Base-by-base conservation (phyloP, 106 monocot species). In the Iris macrosiphon region DNA sequence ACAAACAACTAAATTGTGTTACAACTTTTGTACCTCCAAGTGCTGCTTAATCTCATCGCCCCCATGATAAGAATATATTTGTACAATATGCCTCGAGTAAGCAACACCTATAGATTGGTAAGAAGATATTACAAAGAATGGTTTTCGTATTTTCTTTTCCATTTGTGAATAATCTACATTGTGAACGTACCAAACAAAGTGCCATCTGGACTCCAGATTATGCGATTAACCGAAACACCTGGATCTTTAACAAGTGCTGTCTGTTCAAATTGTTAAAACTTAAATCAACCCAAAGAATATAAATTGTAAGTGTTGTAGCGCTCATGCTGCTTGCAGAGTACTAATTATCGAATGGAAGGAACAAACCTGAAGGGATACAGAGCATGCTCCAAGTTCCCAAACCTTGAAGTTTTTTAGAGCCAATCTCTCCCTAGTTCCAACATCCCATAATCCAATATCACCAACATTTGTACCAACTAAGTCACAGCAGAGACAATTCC, bases 51-150 rank as follows among this genome's bases (percentile, higher is more conserved):
- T 66, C 30, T 89, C 89, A 68, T 75, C 80, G 25, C 77, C 77
- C 49, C 76, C 80, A 61, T 80, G 79, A 60, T 84, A 84, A 34
- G 80, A 80, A 69, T 89, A 89, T 61, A 76, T 58, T 53, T 81
- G 81, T 24, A 81, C 71, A 47, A 81, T 75, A 43, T 81, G 75
- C 64, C 59, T 57, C 1, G 69, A 60, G 40, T 79, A 85, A 47
- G 89, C 89, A 56, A 89, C 84, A 55, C 89, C 89, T 89, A 63
- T 10, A 54, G 46, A 51, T 27, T 27, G 31, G 3, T 51, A 26
- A 27, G 7, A 17, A 29, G 0, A 28, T 4, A 55, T 20, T 30
- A 31, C n/a, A n/a, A n/a, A n/a, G n/a, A n/a, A n/a, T n/a, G n/a
- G n/a, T n/a, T n/a, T n/a, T n/a, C n/a, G n/a, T n/a, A n/a, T n/a